Conservation (phyloP, 768 basidiomycete species). For the Clavaria fumosa region DNA sequence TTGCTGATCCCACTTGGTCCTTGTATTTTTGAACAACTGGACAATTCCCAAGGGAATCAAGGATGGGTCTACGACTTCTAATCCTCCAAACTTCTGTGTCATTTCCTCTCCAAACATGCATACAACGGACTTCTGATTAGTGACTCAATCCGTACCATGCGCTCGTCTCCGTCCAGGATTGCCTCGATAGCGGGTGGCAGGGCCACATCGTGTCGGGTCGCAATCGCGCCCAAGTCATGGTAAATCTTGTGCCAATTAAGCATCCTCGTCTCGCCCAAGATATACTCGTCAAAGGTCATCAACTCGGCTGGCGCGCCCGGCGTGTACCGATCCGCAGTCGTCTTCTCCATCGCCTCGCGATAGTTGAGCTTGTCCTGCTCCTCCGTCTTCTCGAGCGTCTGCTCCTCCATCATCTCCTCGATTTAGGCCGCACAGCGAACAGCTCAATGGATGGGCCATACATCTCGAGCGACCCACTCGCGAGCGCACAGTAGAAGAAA, state of each 20-base stretch:
- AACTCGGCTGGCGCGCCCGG: slow-evolving; percentile 9
- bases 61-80: slow-evolving; percentile 25
- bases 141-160: slow-evolving; percentile 12
- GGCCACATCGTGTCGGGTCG: slow-evolving; percentile 4
- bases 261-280: slow-evolving; percentile 13
- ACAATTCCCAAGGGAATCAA: slow-evolving; percentile 29
- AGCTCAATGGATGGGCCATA: slow-evolving; percentile 25
- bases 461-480: slow-evolving; percentile 23
- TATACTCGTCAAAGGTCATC: slow-evolving; percentile 19
- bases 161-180: slow-evolving; percentile 5
- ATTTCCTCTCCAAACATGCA: slow-evolving; percentile 26
- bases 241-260: slow-evolving; percentile 14
- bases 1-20: slow-evolving; percentile 21
- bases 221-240: slow-evolving; percentile 12
- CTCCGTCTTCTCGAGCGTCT: slow-evolving; percentile 17
- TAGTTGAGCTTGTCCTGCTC: slow-evolving; percentile 12
- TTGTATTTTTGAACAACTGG: too few species aligned
- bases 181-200: slow-evolving; percentile 11
- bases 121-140: slow-evolving; percentile 24
- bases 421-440: slow-evolving; percentile 17
- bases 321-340: not conserved
- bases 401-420: too few species aligned
- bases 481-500: slow-evolving; percentile 26
- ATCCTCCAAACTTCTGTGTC: slow-evolving; percentile 23
- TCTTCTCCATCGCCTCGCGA: slow-evolving; percentile 16